Evolutionary conservation across 345 rosid genomes (phyloP), one percentile per base, ranked within the genome.

Genomic region (Erucastrum elatum): DNA sequence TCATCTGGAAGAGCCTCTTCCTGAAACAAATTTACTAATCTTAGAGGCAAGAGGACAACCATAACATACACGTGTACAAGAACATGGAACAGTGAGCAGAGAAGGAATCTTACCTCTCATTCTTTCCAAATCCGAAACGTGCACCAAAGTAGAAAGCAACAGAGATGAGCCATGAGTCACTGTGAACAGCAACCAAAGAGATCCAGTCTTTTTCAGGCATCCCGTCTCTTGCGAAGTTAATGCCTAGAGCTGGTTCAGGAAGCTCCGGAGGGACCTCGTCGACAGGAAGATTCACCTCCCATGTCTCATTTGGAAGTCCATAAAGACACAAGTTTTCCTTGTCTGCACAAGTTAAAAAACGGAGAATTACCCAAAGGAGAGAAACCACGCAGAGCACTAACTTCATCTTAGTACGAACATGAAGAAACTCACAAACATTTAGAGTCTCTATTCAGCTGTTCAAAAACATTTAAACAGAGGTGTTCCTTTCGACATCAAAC

Each of bases 221-320:
- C 12, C 99, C 99, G 77, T 95, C 98, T 75, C 99, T 90, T n/a
- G 99, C 99, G 55, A 95, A 95, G 84, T 95, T 95, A 75, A 95
- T 95, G 39, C 99, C 99, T 39, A 95, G 66, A 1, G 98, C 99
- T 27, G 99, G 99, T 80, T 95, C 98, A 30, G 99, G 99, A 78
- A 95, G 99, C 89, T 95, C 99, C 0, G 99, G 98, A 66, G 98
- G 99, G 71, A 95, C 99, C 84, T 95, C 99, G 79, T 95, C 99
- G 15, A 95, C 98, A 53, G 99, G 99, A 74, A 95, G 87, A 66
- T 93, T 95, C 73, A 95, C 99, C 77, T 93, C 99, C 99, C 99
- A 95, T 41, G 92, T 82, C 84, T 91, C 98, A 76, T 88, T 93
- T 21, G 99, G 99, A 79, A 91, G 91, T 81, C 96, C 99, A 86